Percentiles rank a stretch among this genome's conserved stretches.
Conservation (phyloP, 2,329 filamentous ascomycete genomes). For the Penicillium aurantiogriseum region DNA sequence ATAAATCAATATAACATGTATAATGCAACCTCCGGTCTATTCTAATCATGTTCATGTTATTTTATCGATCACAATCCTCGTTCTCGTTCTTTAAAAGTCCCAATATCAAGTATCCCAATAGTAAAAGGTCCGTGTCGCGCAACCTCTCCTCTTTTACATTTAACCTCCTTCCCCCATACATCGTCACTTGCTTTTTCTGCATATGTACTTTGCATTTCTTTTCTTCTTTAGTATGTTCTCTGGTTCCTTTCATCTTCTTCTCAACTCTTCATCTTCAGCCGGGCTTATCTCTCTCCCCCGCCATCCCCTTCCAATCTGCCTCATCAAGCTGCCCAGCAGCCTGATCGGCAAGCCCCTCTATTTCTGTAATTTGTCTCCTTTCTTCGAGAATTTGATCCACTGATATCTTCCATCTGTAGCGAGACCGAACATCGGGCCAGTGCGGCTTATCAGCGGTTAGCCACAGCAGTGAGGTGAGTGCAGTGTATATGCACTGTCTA, state of each 20-base stretch:
- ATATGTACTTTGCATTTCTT: not conserved
- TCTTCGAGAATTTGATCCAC: not conserved
- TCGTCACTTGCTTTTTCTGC: not conserved
- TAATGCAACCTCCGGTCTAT: too few species aligned
- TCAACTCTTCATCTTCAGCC: not conserved
- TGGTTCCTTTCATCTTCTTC: not conserved
- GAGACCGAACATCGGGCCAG: not conserved
- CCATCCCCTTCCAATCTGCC: not conserved
- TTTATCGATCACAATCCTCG: not conserved
- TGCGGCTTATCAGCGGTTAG: not conserved
- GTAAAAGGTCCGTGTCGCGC: not conserved
- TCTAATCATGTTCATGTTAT: not conserved
- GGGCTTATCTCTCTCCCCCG: not conserved
- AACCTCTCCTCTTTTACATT: not conserved
- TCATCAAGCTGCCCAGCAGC: constrained; percentile 19
- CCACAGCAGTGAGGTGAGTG: not conserved
- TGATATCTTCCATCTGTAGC: not conserved
- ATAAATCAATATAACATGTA: not conserved
- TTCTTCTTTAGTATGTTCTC: not conserved
- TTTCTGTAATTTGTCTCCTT: not conserved
- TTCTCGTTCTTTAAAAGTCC: not conserved
- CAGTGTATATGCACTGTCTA: not conserved
- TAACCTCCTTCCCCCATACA: not conserved
- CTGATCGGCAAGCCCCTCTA: constrained; percentile 15
- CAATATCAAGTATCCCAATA: not conserved